Percentiles rank a stretch among this genome's conserved stretches.
Conservation (phyloP, 768 basidiomycete genomes). For the Plicaturopsis crispa region DNA sequence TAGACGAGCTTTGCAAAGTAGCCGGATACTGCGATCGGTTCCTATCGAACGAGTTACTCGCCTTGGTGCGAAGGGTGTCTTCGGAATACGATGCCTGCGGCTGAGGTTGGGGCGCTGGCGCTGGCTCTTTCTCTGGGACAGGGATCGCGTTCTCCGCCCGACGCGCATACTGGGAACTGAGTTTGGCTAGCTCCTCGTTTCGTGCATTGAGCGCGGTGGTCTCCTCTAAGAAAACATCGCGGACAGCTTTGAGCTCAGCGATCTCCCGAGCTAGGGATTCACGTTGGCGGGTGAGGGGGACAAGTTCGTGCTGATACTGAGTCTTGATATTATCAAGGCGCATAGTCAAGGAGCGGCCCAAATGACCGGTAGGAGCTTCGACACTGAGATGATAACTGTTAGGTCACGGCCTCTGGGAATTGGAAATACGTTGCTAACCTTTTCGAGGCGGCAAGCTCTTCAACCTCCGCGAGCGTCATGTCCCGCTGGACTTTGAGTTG, state of each 20-base stretch:
- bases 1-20: conserved; percentile 28
- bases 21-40: conserved; percentile 5
- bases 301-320: conserved; percentile 82
- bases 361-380: conserved; percentile 32
- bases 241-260: conserved; percentile 74
- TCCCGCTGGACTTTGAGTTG: conserved; percentile 87
- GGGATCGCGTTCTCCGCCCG: conserved; percentile 51
- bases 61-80: conserved; percentile 15
- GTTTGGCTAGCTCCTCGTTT: conserved; percentile 88
- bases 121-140: conserved; percentile 6
- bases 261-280: conserved; percentile 78
- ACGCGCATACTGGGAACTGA: conserved; percentile 75
- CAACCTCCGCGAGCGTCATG: conserved; percentile 87
- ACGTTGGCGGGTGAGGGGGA: conserved; percentile 76
- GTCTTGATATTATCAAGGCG: conserved; percentile 83
- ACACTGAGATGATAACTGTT: conserved; percentile 20
- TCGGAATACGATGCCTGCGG: no score
- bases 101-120: not conserved
- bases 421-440: conserved; percentile 39
- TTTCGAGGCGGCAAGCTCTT: conserved; percentile 74
- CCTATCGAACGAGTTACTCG: conserved; percentile 22
- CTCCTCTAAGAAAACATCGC: conserved; percentile 87
- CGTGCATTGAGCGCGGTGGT: conserved; percentile 83
- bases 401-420: no score
- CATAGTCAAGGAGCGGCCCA: conserved; percentile 69